A percentile compares a stretch with the other conserved stretches of the same genome.
phyloP scores from a whole-genome alignment of 1,139 yeast genomes.

The Williopsis jadinii region DNA sequence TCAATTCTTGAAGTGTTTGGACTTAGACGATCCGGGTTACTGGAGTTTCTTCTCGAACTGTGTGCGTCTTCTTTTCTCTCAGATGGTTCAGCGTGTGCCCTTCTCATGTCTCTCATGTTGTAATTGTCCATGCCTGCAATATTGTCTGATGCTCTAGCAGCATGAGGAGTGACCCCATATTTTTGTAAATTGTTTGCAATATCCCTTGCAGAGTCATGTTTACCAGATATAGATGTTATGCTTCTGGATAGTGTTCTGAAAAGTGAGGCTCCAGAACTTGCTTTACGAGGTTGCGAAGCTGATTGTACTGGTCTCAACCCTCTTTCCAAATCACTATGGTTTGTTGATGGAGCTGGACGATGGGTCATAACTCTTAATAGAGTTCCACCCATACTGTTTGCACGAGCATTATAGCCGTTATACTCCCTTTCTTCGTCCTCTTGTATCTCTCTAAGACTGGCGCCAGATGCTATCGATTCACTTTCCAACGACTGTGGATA shows the following conservation, averaged over 20 bases:
- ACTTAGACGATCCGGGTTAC: no score
- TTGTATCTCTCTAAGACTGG: slow-evolving; percentile 8
- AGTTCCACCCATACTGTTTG: slow-evolving; percentile 27
- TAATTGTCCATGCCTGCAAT: slow-evolving; percentile 34
- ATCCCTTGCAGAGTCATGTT: slow-evolving; percentile 22
- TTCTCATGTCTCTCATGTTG: slow-evolving; percentile 7
- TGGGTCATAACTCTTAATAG: slow-evolving; percentile 23
- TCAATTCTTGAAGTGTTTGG: no score
- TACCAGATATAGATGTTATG: slow-evolving; percentile 4
- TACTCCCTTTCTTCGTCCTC: slow-evolving; percentile 22
- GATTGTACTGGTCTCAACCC: slow-evolving; percentile 8
- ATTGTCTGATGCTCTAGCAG: slow-evolving; percentile 35
- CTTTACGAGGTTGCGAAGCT: neutral
- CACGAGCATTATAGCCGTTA: slow-evolving; percentile 27
- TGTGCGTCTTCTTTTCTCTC: no score
- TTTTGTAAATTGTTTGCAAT: slow-evolving; percentile 26
- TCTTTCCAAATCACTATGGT: slow-evolving; percentile 1
- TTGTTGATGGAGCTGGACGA: slow-evolving; percentile 7
- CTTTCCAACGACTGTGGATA: neutral
- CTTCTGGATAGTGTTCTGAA: slow-evolving; percentile 17
- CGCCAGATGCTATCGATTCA: neutral
- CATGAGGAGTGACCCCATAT: slow-evolving; percentile 32
- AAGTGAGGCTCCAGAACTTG: slow-evolving; percentile 8
- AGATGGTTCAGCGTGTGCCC: neutral
- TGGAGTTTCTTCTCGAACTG: no score